Evolutionary conservation across 108 stramenopile species (phyloP), one percentile per base, ranked within the genome.

Genomic region (Skeletonema costatum): DNA sequence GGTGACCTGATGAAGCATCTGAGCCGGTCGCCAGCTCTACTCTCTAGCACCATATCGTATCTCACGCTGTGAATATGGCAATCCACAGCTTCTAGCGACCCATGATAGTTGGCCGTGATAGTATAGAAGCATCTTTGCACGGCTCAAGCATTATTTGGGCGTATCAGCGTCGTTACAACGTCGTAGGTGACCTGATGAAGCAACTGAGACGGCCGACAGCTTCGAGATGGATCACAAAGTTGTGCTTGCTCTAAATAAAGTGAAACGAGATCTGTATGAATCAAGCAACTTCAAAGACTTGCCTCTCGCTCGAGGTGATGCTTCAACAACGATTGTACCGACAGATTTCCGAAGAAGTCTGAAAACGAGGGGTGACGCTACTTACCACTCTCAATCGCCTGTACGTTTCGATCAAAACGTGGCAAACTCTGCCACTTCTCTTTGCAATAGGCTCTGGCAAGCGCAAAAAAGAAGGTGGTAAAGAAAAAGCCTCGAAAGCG

Each of bases 401-500:
- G 1, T 71, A 71, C 60, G 59, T 46, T 14, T 30, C 60, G 0
- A 60, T 71, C 35, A 60, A n/a, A 4, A 2, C 60, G 29, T 71
- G n/a, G 13, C 63, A 38, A 29, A 61, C 32, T 36, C 53, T 14
- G 0, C 38, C 60, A 2, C 60, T 42, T 32, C 71, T 71, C 4
- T 33, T 71, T 14, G 39, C 30, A 0, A 61, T 42, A 29, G 71
- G 71, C 19, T 14, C 71, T 0, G 60, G 60, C 16, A 32, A 60
- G 38, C 19, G 60, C 32, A 30, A 3, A 13, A 13, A 61, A 59
- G 70, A 70, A 70, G 14, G 25, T 8, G 10, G 3, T 4, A 12
- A n/a, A n/a, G 44, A n/a, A 16, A 4, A 46, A 46, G 3, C 44
- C 44, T 4, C 70, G 70, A 4, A 70, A 70, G 31, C 70, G 70